Conservation (phyloP, 2,329 filamentous ascomycete species). For the Lizonia empirigonia region DNA sequence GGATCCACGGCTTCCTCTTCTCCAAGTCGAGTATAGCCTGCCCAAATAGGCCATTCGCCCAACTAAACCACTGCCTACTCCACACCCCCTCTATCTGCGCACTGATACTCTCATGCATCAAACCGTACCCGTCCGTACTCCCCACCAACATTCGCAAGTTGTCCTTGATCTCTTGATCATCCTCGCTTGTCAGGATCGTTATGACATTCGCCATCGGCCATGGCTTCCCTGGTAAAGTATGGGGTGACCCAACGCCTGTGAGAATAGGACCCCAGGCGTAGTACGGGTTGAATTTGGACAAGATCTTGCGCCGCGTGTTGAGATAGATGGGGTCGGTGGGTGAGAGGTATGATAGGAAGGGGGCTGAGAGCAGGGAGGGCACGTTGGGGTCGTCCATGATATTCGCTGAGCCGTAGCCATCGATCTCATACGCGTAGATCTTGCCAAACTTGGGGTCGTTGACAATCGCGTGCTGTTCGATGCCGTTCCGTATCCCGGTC, state of each 20-base stretch:
- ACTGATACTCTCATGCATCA: slow-evolving; percentile 59
- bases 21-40: slow-evolving; percentile 55
- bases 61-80: slow-evolving; percentile 58
- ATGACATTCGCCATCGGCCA: slow-evolving; percentile 61
- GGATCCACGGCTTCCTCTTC: slow-evolving; percentile 49
- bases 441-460: slow-evolving; percentile 39
- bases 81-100: slow-evolving; percentile 48
- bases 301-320: slow-evolving; percentile 52
- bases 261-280: slow-evolving; percentile 55
- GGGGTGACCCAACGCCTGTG: slow-evolving; percentile 53
- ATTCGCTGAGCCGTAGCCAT: slow-evolving; percentile 56
- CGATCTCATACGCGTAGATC: slow-evolving; percentile 57
- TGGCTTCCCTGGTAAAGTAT: slow-evolving; percentile 51
- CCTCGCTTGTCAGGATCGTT: slow-evolving; percentile 54
- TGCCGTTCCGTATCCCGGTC: slow-evolving; percentile 48
- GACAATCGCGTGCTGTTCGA: slow-evolving; percentile 52
- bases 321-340: slow-evolving; percentile 49
- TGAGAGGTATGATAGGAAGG: slow-evolving; percentile 63
- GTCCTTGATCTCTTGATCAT: slow-evolving; percentile 53
- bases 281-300: slow-evolving; percentile 55
- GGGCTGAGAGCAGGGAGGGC: slow-evolving; percentile 68
- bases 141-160: slow-evolving; percentile 52
- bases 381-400: slow-evolving; percentile 76
- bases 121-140: slow-evolving; percentile 54
- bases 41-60: slow-evolving; percentile 60